Conservation (phyloP, 2,329 filamentous ascomycete genomes). For the Aspergillus vadensis region DNA sequence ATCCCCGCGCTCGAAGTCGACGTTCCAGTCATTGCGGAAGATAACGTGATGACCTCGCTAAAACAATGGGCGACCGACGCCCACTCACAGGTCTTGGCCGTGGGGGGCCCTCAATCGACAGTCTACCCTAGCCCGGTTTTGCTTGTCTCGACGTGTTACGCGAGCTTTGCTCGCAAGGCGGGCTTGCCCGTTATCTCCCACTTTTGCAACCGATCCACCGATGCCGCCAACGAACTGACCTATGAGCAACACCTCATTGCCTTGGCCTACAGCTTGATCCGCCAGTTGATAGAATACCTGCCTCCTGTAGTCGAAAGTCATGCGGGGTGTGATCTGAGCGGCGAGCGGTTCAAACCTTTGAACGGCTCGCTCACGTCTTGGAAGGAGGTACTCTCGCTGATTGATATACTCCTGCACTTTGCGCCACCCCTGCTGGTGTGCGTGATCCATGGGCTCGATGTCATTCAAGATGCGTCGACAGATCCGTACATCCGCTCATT, state of each 20-base stretch:
- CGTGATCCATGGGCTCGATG: slow-evolving; percentile 40
- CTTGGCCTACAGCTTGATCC: slow-evolving; percentile 42
- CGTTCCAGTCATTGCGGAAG: slow-evolving; percentile 30
- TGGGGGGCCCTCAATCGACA: slow-evolving; percentile 33
- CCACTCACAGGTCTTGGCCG: slow-evolving; percentile 36
- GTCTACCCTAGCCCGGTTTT: slow-evolving; percentile 31
- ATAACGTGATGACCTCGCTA: slow-evolving; percentile 31
- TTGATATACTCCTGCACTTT: slow-evolving; percentile 39
- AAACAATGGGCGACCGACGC: slow-evolving; percentile 38
- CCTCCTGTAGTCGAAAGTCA: slow-evolving; percentile 41
- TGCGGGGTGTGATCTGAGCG: slow-evolving; percentile 36
- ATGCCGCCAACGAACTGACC: slow-evolving; percentile 25
- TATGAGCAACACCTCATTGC: slow-evolving; percentile 38
- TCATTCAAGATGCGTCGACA: slow-evolving; percentile 35
- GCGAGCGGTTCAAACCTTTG: slow-evolving; percentile 37
- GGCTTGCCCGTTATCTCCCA: slow-evolving; percentile 40
- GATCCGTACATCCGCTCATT: slow-evolving; percentile 37
- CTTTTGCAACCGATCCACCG: slow-evolving; percentile 35
- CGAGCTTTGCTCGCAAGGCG: slow-evolving; percentile 32
- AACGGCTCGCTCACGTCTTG: slow-evolving; percentile 39
- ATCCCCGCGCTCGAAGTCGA: slow-evolving; percentile 32
- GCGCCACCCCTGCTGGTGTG: slow-evolving; percentile 40
- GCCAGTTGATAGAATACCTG: slow-evolving; percentile 40
- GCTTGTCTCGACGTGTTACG: slow-evolving; percentile 39
- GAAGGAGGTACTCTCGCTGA: slow-evolving; percentile 39